Conservation (phyloP, 495 filamentous ascomycete species). For the Rhypophila decipiens region DNA sequence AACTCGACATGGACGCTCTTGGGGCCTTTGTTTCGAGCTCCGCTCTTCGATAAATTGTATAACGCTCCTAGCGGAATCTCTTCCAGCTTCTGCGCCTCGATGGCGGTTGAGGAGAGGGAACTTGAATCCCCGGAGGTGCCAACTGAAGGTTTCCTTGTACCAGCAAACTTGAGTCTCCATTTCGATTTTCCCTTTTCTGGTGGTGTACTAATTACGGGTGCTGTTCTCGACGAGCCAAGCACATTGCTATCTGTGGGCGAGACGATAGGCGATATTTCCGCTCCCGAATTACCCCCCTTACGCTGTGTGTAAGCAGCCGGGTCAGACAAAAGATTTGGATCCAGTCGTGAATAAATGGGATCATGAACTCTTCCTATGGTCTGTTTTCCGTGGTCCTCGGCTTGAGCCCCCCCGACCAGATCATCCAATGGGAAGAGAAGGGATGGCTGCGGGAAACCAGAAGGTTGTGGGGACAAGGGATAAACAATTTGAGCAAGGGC, state of each 20-base stretch:
- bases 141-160: conserved; percentile 16
- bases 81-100: conserved; percentile 27
- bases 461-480: background rate
- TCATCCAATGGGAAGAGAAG: background rate
- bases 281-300: background rate
- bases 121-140: conserved; percentile 19
- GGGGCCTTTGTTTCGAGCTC: conserved; percentile 14
- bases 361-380: background rate
- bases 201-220: conserved; percentile 6
- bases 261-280: background rate
- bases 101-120: conserved; percentile 23
- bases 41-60: conserved; percentile 11
- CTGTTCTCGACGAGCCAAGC: conserved; percentile 9
- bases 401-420: too few species aligned
- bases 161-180: conserved; percentile 25
- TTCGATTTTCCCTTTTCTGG: conserved; percentile 23
- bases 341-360: background rate
- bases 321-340: background rate
- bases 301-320: background rate
- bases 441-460: background rate
- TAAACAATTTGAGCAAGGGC: background rate
- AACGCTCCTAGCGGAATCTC: conserved; percentile 22
- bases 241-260: background rate
- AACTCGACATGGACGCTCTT: conserved; percentile 27
- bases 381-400: background rate